phyloP scores from a whole-genome alignment of 257 asterid genomes.

The Mitragyna speciosa region DNA sequence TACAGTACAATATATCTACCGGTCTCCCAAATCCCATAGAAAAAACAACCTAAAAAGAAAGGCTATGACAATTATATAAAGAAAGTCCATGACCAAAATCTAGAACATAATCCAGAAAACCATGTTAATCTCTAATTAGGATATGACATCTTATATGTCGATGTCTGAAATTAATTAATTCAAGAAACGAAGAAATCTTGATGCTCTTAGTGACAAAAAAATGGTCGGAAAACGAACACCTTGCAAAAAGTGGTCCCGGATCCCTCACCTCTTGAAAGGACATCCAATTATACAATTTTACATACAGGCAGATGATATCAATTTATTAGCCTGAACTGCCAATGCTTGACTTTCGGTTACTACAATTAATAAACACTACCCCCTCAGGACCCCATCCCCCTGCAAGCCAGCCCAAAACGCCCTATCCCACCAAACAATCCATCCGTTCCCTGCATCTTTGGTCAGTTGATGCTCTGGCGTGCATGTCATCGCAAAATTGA shows the following conservation, averaged over 20 bases:
- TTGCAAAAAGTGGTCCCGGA: not conserved
- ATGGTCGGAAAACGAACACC: not conserved
- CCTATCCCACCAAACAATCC: not conserved
- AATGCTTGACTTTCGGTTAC: not conserved
- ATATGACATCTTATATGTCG: not conserved
- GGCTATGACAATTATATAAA: not conserved
- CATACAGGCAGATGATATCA: no score
- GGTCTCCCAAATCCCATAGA: not conserved
- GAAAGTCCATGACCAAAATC: not conserved
- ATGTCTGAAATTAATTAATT: no score
- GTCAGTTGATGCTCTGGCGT: not conserved
- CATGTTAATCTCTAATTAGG: not conserved
- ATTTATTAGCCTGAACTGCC: not conserved
- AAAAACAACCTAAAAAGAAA: not conserved
- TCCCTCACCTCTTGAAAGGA: not conserved
- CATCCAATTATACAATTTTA: not conserved
- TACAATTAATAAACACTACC: not conserved
- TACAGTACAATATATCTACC: no score
- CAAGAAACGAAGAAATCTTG: not conserved
- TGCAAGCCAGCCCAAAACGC: not conserved
- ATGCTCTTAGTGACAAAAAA: not conserved
- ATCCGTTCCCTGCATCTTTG: not conserved
- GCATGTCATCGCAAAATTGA: not conserved
- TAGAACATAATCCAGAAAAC: not conserved
- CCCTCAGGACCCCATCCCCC: not conserved